Percentiles rank a stretch among this genome's conserved stretches.
Evolutionary conservation across 345 rosid species (phyloP).

Genomic region (Gynandropsis gynandra): DNA sequence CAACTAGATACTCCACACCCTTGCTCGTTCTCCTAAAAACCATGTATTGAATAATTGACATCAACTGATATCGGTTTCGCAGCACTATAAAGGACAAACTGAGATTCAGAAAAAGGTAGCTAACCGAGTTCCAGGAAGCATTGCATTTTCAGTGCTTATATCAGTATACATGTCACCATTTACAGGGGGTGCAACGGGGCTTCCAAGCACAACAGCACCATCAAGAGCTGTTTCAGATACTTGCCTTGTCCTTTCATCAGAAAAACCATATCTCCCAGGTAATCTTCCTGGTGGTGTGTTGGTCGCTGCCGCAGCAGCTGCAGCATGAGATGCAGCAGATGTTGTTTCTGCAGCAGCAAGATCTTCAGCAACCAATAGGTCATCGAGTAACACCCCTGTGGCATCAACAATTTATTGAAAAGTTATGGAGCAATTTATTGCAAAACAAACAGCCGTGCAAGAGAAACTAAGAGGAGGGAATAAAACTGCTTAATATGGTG

Average conservation of each 20-base stretch:
- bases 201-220: constrained; percentile 84
- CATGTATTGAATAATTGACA: constrained; percentile 16
- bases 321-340: constrained; percentile 86
- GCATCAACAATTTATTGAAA: constrained; percentile 20
- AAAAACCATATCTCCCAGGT: constrained; percentile 70
- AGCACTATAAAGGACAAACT: neutral
- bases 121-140: constrained; percentile 76
- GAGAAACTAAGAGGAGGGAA: constrained; percentile 8
- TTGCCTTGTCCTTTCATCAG: constrained; percentile 79
- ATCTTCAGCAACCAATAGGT: constrained; percentile 94
- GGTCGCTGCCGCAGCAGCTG: constrained; percentile 81
- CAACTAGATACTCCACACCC: constrained; percentile 93
- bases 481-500: neutral
- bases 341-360: constrained; percentile 93
- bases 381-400: constrained; percentile 94
- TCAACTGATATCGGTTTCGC: neutral
- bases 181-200: constrained; percentile 90
- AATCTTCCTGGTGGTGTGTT: constrained; percentile 49
- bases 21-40: constrained; percentile 68
- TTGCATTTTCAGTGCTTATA: constrained; percentile 86
- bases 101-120: constrained; percentile 10
- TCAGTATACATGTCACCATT: constrained; percentile 93
- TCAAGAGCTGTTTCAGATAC: constrained; percentile 60
- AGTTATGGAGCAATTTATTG: constrained; percentile 5
- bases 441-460: neutral